Evolutionary conservation across 208 protist genomes (phyloP), one percentile per base, ranked within the genome.

Genomic region (Trypanosoma rangeli): DNA sequence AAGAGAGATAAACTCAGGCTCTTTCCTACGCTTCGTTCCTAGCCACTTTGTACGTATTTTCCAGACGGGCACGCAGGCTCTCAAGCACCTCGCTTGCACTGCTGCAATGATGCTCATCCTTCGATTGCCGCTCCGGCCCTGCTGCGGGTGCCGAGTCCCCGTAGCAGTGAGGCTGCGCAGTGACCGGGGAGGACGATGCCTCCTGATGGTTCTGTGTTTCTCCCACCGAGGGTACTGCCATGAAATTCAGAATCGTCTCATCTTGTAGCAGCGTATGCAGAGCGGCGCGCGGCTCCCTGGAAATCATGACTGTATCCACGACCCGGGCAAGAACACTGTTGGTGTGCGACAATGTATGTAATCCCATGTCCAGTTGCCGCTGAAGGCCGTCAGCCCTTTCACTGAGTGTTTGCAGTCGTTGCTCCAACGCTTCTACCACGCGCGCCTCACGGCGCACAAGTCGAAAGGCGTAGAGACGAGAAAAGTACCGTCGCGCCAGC

Each of bases 281-380:
- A 18, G 65, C 65, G 31, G 65, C n/a, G 44, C 65, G 55, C 13
- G 67, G 62, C 55, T 74, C 61, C 37, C 62, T 60, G 37, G 70
- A 39, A 56, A 74, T 55, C 31, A 67, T 48, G 22, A 74, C 70
- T 33, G 48, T 64, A 24, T 76, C 72, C 28, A 76, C 62, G 35
- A 76, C 56, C n/a, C 58, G 54, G 1, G 72, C 62, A n/a, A 76
- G 42, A n/a, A 76, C 72, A 54, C 64, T 64, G 28, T 76, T 76
- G 16, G 72, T 76, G 29, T 76, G 72, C n/a, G 72, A 7, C n/a
- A 76, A 68, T 18, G 72, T 76, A 39, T 71, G 61, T 42, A 76
- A 33, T 10, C 72, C 72, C n/a, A 76, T 31, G 49, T 70, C 72
- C 42, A 76, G 55, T 28, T 76, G 64, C 22, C 31, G 18, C 59